These are phyloP conservation scores for Leptomonas pyrrhocoris DNA, from an alignment of 208 protist species.

Conservation along the genomic window DNA sequence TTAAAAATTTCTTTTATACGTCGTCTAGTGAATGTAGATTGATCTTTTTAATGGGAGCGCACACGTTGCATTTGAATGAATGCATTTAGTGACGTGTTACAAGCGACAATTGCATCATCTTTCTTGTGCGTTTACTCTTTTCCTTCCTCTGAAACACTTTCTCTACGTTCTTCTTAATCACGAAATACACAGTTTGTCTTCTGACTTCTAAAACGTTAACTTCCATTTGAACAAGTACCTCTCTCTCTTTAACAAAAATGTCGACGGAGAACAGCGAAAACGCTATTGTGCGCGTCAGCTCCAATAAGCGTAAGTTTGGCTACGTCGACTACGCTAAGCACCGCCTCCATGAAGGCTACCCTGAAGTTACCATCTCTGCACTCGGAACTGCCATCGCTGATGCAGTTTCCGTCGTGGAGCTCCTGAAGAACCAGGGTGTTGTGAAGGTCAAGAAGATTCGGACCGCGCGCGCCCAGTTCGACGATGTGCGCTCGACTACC, in stretches of 20 bases:
- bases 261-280: slow-evolving; percentile 47
- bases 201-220: slow-evolving; percentile 4
- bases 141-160: not conserved
- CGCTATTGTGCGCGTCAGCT: slow-evolving; percentile 71
- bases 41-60: no score
- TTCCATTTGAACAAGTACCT: slow-evolving; percentile 2
- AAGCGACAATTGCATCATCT: no score
- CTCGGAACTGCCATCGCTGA: slow-evolving; percentile 85
- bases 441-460: slow-evolving; percentile 82
- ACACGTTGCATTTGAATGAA: no score
- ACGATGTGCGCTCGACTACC: slow-evolving; percentile 55
- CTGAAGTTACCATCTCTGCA: slow-evolving; percentile 76
- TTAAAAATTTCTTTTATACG: no score
- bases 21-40: no score
- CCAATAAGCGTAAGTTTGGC: slow-evolving; percentile 77
- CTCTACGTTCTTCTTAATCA: not conserved
- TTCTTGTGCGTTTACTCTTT: not conserved
- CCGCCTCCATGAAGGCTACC: slow-evolving; percentile 74
- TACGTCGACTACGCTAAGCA: slow-evolving; percentile 89
- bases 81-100: no score
- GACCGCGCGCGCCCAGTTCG: slow-evolving; percentile 77
- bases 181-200: not conserved
- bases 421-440: slow-evolving; percentile 87
- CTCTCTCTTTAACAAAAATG: slow-evolving; percentile 27
- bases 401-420: slow-evolving; percentile 86